Evolutionary conservation across 2,329 filamentous ascomycete species (phyloP), one percentile per base, ranked within the genome.

Genomic region (Talaromyces sp.): DNA sequence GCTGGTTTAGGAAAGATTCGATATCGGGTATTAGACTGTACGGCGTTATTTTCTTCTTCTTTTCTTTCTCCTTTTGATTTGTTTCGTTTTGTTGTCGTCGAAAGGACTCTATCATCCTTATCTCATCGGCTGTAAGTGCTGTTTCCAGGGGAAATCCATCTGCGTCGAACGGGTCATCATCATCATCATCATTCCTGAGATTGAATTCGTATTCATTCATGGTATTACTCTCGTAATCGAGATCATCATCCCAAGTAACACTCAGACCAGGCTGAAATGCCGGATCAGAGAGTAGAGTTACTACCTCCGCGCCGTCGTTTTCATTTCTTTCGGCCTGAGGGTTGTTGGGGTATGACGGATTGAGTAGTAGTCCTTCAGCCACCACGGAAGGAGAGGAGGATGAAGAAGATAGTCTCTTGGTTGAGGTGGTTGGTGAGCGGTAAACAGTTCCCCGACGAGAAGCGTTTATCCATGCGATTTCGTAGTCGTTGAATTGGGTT

Each of bases 301-400:
- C 54, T 5, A 80, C 76, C 3, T 69, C 77, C 36, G 67, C 62
- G 25, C 78, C 78, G 62, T 80, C 78, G 31, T 53, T 2, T 19
- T 53, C 21, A 7, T 37, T 36, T 1, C 9, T 17, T 5, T 52
- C 3, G 9, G 11, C 4, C 5, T 0, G 8, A 17, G 28, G 33
- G 7, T 46, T 56, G 67, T 60, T 15, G 21, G 11, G 10, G 9
- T 19, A 5, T 15, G 21, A 25, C 1, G 13, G 5, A 1, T 28
- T n/a, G 15, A 17, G 21, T 3, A 22, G 19, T 46, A n/a, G n/a
- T n/a, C n/a, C n/a, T n/a, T n/a, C n/a, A n/a, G n/a, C n/a, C n/a
- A n/a, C n/a, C n/a, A n/a, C n/a, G n/a, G n/a, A n/a, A n/a, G n/a
- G n/a, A n/a, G n/a, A n/a, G n/a, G 35, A 19, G n/a, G 57, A 13